Percentiles rank a stretch among this genome's conserved stretches.
Conservation (phyloP, 352 stramenopile species). For the Phytophthora tubulina region DNA sequence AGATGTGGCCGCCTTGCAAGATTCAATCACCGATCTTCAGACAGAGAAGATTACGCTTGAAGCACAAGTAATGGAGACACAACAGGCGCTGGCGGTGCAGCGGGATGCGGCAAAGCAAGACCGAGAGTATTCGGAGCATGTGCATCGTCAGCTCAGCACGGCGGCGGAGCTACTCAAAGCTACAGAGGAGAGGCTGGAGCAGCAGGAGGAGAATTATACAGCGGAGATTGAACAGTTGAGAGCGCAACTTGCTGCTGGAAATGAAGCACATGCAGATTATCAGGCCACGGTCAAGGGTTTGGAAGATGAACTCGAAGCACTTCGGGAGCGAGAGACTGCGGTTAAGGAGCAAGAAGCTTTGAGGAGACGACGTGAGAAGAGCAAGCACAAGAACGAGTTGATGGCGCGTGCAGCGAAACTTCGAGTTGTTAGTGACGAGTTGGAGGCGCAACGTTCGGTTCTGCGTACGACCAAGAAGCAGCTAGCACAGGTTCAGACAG, state of each 20-base stretch:
- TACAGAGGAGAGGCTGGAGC: constrained; percentile 58
- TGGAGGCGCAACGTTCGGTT: constrained; percentile 49
- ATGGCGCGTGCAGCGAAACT: constrained; percentile 33
- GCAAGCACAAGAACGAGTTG: constrained; percentile 45
- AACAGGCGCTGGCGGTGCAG: constrained; percentile 34
- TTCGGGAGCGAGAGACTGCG: constrained; percentile 7
- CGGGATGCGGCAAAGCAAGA: constrained; percentile 45
- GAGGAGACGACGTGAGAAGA: constrained; percentile 31
- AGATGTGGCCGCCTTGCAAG: constrained; percentile 61
- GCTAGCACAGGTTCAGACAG: constrained; percentile 30
- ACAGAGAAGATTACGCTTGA: constrained; percentile 52
- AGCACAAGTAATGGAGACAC: constrained; percentile 19
- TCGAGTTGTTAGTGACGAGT: constrained; percentile 35
- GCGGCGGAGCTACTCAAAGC: constrained; percentile 67
- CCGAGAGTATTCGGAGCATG: constrained; percentile 62
- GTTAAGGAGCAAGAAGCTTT: constrained; percentile 44
- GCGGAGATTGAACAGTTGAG: constrained; percentile 31
- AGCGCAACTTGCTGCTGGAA: constrained; percentile 13
- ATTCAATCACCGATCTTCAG: constrained; percentile 49
- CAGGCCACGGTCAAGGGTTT: constrained; percentile 11
- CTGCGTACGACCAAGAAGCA: constrained; percentile 55
- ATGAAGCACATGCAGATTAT: constrained; percentile 24
- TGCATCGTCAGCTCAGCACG: constrained; percentile 70
- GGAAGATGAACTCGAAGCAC: constrained; percentile 35
- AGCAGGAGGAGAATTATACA: constrained; percentile 45